Evolutionary conservation across 768 basidiomycete genomes (phyloP).

Genomic region (Russula griseocarnosa): DNA sequence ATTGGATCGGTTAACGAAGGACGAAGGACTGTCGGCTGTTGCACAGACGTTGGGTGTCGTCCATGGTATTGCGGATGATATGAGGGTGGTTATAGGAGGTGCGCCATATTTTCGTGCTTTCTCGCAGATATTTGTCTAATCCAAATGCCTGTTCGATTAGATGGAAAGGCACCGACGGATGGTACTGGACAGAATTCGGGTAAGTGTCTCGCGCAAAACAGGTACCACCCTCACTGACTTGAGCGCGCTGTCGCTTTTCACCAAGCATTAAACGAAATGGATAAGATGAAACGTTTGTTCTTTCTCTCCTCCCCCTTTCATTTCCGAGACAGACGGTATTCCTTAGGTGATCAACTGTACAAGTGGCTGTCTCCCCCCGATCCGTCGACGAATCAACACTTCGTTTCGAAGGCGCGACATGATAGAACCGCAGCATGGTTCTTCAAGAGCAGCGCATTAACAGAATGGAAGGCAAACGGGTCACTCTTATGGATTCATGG

Average conservation of each 20-base stretch:
- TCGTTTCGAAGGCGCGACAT: background rate
- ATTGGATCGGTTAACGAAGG: background rate
- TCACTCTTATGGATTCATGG: background rate
- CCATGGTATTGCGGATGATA: background rate
- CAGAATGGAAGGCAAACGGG: background rate
- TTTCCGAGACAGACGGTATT: background rate
- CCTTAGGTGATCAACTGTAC: background rate
- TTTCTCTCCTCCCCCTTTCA: background rate
- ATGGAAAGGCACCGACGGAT: background rate
- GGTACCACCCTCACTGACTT: background rate
- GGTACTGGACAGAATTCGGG: background rate
- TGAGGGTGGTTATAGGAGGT: background rate
- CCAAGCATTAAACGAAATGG: background rate
- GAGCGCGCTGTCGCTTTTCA: background rate
- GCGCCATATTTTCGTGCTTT: background rate
- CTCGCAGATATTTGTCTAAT: background rate
- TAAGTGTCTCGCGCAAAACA: background rate
- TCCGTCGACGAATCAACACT: background rate
- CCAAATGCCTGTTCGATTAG: background rate
- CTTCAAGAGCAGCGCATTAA: background rate
- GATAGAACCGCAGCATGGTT: background rate
- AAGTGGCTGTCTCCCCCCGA: background rate
- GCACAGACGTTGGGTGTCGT: background rate
- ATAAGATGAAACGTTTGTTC: constrained; percentile 8
- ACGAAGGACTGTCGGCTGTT: background rate